phyloP scores from a whole-genome alignment of 441 rosid species.

The Populus hybrid region DNA sequence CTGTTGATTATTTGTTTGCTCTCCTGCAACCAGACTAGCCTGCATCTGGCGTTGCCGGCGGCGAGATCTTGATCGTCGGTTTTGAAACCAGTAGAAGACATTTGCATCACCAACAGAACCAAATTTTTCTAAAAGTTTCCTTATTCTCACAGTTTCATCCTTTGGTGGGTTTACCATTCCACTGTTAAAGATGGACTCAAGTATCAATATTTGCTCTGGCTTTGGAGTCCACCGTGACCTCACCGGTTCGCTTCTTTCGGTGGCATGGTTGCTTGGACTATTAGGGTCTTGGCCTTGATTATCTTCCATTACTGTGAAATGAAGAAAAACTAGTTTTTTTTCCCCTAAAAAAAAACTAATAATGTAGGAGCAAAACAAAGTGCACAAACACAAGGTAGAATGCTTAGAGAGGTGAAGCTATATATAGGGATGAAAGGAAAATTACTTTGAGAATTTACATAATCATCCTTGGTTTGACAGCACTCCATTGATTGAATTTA shows the following conservation, averaged over 20 bases:
- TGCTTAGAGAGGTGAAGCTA: slow-evolving; percentile 19
- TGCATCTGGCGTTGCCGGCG: slow-evolving; percentile 91
- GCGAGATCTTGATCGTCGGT: slow-evolving; percentile 93
- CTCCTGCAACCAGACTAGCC: slow-evolving; percentile 50
- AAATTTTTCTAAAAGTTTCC: slow-evolving; percentile 85
- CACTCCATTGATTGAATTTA: background rate
- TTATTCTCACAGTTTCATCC: slow-evolving; percentile 85
- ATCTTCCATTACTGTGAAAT: slow-evolving; percentile 47
- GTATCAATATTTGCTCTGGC: slow-evolving; percentile 95
- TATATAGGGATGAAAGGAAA: slow-evolving; percentile 30
- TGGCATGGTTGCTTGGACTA: slow-evolving; percentile 39
- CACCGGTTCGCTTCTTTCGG: slow-evolving; percentile 62
- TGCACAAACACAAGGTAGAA: slow-evolving; percentile 29
- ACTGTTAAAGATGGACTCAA: slow-evolving; percentile 96
- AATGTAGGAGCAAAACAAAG: slow-evolving; percentile 20
- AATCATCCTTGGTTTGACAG: slow-evolving; percentile 25
- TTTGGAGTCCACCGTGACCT: slow-evolving; percentile 98
- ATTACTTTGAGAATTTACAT: slow-evolving; percentile 33
- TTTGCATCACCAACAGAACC: slow-evolving; percentile 95
- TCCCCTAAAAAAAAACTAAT: slow-evolving; percentile 8
- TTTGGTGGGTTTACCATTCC: slow-evolving; percentile 99
- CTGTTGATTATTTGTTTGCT: slow-evolving; percentile 31
- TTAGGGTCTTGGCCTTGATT: slow-evolving; percentile 43
- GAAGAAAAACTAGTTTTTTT: slow-evolving; percentile 23
- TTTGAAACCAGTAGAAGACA: slow-evolving; percentile 99